Base-by-base conservation (phyloP, 345 rosid genomes). In the Boechera stricta region DNA sequence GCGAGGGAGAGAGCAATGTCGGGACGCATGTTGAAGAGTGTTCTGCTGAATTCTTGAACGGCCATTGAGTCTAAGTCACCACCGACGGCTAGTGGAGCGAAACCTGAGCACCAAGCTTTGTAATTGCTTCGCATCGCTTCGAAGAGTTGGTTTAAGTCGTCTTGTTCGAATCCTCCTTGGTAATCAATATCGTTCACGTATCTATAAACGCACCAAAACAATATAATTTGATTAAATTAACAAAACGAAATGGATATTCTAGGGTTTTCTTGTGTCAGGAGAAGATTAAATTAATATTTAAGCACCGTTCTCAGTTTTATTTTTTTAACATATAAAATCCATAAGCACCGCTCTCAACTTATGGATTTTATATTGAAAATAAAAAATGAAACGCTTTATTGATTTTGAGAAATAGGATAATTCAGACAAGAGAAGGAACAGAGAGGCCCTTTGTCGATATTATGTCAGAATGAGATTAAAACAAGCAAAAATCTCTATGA, bases 1-100 rank as follows among this genome's bases (percentile, higher is more conserved):
- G 80, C 92, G 18, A 92, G 85, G 32, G 85, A 84, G 0, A 94
- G 80, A 64, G 98, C 93, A 49, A 94, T 92, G 85, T 94, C 98
- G 0, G 98, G 98, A 69, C 97, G 77, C 97, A 94, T 92, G 81
- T 94, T 94, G 92, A 92, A 94, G 0, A 92, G 86, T 2, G 98
- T 92, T 29, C 98, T 85, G 77, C 98, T 90, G 72, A 91, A 94
- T 83, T 94, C 98, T 75, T 94, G 98, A 41, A 92, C 93, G 11
- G 95, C 95, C 42, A 86, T 77, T 0, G 97, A 90, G 42, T 94
- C 97, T 85, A 94, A 69, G 88, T 94, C 98, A 3, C 98, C 98
- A 0, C 98, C 98, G 0, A 94, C 88, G 0, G 83, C 84, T 6
- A 94, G 75, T 7, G 98, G 98, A 0, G 98, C 98, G 47, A 94